Conservation (phyloP, 1,284 basidiomycete species). For the Cyathus olla region DNA sequence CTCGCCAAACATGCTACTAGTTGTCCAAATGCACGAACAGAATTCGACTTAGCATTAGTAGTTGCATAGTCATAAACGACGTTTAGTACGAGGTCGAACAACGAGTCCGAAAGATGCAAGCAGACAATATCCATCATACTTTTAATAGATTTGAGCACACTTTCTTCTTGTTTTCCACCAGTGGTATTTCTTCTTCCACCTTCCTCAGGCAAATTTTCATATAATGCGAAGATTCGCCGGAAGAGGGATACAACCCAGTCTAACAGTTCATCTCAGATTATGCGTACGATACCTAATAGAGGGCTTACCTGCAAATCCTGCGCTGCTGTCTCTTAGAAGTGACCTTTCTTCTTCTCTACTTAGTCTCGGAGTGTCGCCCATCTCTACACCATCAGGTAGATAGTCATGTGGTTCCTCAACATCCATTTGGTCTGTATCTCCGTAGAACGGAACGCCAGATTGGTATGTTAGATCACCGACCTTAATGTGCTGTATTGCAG, state of each 20-base stretch:
- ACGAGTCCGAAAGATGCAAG: slow-evolving; percentile 87
- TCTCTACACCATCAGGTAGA: slow-evolving; percentile 68
- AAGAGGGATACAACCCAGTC: slow-evolving; percentile 95
- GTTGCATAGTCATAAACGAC: slow-evolving; percentile 90
- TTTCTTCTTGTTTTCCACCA: slow-evolving; percentile 90
- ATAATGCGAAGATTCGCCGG: slow-evolving; percentile 87
- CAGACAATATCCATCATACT: slow-evolving; percentile 89
- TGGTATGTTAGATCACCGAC: slow-evolving; percentile 82
- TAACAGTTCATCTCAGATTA: slow-evolving; percentile 29
- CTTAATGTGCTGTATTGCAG: slow-evolving; percentile 84
- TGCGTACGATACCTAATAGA: neutral
- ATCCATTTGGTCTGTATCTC: slow-evolving; percentile 69
- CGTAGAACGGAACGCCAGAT: slow-evolving; percentile 62
- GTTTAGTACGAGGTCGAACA: slow-evolving; percentile 90
- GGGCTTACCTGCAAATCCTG: slow-evolving; percentile 77
- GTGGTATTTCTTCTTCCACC: slow-evolving; percentile 85
- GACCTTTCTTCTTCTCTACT: slow-evolving; percentile 80
- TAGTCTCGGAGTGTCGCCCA: slow-evolving; percentile 58
- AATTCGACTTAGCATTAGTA: slow-evolving; percentile 89
- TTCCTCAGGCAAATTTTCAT: slow-evolving; percentile 95
- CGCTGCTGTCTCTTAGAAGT: slow-evolving; percentile 82
- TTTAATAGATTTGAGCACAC: slow-evolving; percentile 86
- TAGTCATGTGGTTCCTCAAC: slow-evolving; percentile 54
- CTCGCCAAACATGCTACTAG: slow-evolving; percentile 90
- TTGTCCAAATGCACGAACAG: slow-evolving; percentile 91